A percentile compares a stretch with the other conserved stretches of the same genome.
These are phyloP conservation scores for Tetrapisispora iriomotensis DNA, from an alignment of 805 yeast genomes.

Conservation along the genomic window DNA sequence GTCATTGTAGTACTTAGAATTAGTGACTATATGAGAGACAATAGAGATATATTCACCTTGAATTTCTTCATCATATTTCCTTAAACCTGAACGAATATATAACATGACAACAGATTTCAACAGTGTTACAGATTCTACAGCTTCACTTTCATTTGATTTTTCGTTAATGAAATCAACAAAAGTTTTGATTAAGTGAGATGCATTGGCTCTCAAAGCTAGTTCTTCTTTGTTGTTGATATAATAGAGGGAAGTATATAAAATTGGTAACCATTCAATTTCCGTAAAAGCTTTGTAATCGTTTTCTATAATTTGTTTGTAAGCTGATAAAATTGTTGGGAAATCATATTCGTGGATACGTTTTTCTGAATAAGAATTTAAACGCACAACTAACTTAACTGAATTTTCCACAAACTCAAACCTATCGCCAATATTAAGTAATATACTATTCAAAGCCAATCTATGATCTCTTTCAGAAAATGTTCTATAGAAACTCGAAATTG, in stretches of 20 bases:
- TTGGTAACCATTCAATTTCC: constrained; percentile 66
- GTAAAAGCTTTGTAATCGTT: constrained; percentile 34
- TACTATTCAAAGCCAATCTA: constrained; percentile 49
- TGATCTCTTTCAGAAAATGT: constrained; percentile 49
- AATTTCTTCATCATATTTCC: constrained; percentile 48
- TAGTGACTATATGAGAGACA: constrained; percentile 50
- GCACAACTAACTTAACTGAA: constrained; percentile 46
- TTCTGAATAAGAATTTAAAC: constrained; percentile 59
- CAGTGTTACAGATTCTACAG: constrained; percentile 24
- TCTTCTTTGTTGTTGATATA: constrained; percentile 73
- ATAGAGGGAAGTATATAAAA: constrained; percentile 57
- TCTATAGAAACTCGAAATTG: constrained; percentile 49
- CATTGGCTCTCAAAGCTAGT: constrained; percentile 68
- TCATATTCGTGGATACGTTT: constrained; percentile 65
- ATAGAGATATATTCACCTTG: constrained; percentile 64
- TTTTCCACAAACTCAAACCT: constrained; percentile 35
- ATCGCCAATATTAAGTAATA: constrained; percentile 50
- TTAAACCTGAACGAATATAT: constrained; percentile 53
- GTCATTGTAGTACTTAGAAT: constrained; percentile 37
- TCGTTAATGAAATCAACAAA: constrained; percentile 50
- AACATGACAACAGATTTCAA: constrained; percentile 55
- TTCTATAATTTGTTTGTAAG: constrained; percentile 60
- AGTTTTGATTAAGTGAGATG: constrained; percentile 51
- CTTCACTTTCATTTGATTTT: constrained; percentile 21
- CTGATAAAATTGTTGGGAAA: constrained; percentile 61